Evolutionary conservation across 306 rosid species (phyloP), one percentile per base, ranked within the genome.

Genomic region (Glycine tomentella): DNA sequence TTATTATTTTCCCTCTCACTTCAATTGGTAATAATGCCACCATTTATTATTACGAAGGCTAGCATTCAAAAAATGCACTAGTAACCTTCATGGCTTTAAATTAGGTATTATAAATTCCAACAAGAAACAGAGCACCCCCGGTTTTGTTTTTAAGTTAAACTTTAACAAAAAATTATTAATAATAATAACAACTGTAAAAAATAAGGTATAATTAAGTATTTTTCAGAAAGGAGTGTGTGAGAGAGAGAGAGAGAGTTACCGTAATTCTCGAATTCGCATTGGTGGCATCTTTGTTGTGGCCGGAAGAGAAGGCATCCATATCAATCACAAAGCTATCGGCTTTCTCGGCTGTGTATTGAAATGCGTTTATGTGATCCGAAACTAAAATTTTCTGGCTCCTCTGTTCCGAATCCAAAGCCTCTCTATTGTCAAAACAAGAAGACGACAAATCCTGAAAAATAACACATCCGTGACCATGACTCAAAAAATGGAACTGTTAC

Each of bases 241-340:
- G 20, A 20, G 1, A 1, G 20, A 20, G 44, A 40, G 44, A 38
- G 31, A n/a, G 15, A 52, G 15, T 14, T 20, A 92, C 98, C 75
- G 87, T 82, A 74, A 82, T 86, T 90, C 95, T 90, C 3, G 98
- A 82, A 88, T 90, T 90, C 7, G 90, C 3, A 38, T 82, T 66
- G 78, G 64, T 31, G 44, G 3, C 38, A 61, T 90, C 94, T 80
- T 86, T 90, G 62, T 75, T 88, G 78, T 50, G 56, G 72, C 58
- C 61, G 62, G 88, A 70, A 78, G 97, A 83, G 84, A 88, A 86
- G 81, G 87, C 74, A 25, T 91, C 90, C 97, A 94, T 90, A 69
- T 94, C 97, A 55, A 94, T 91, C 58, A 90, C 97, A 82, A 91
- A 92, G 90, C 88, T 94, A 72, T 91, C 97, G 11, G 86, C 38